Evolutionary conservation across 2,329 filamentous ascomycete genomes (phyloP), one percentile per base, ranked within the genome.

Genomic region (Fusarium sp.): DNA sequence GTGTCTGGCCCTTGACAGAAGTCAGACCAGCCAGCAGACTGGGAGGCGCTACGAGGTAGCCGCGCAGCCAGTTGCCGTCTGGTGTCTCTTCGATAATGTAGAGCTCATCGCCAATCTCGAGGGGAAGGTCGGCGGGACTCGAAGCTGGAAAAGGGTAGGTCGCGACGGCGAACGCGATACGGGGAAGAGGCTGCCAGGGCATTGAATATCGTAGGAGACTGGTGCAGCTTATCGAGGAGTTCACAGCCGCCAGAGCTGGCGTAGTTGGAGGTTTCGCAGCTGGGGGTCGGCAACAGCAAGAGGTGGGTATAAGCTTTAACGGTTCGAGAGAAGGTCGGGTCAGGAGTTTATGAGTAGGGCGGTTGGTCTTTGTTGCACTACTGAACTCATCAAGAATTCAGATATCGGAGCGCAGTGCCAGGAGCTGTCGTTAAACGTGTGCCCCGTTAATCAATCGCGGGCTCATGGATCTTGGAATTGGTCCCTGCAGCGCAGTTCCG

Each of bases 11-110:
- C 81, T 95, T 96, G 78, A 93, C 91, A 70, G 93, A 96, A 16
- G 95, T 98, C 81, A 99, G 86, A 53, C 96, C 96, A 23, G 96
- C 94, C 67, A 99, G 89, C 80, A 99, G 86, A 77, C 95, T 97
- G 25, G 96, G 96, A 59, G 96, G 96, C 72, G 96, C 95, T 75
- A 99, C 93, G 68, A 99, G 88, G 83, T 99, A 99, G 67, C 96
- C 96, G 61, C 96, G 92, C 83, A 96, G 93, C 97, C 96, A 99
- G 81, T 94, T 90, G 78, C 93, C 94, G 83, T 97, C 91, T 28
- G 94, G 93, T 43, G 96, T 97, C 84, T 98, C 94, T 84, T 98
- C 96, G 80, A 99, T 98, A 75, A 99, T 97, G 85, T 99, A 99
- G 74, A 99, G 88, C 84, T 99, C 96, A 88, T 99, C 96, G 82